Base-by-base conservation (phyloP, 2,329 filamentous ascomycete genomes). In the Trichoderma sp. region DNA sequence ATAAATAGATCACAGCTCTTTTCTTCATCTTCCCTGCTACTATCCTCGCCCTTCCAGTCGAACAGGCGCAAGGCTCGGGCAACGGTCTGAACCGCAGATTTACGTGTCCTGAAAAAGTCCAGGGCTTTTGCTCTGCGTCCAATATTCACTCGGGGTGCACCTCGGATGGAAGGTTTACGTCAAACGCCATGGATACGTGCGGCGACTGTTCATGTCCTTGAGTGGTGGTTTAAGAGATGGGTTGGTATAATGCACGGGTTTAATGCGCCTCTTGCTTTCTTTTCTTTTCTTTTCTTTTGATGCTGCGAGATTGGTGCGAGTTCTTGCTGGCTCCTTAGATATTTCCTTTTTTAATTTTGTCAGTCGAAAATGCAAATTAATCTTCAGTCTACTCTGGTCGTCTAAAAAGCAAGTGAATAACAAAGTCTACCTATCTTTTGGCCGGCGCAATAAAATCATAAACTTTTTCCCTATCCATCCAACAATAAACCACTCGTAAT, bases 61-160 rank as follows among this genome's bases (percentile, higher is more conserved):
- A 54, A 15, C 69, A 64, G 13, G 59, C 64, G 22, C 45, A 65
- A 27, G 32, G 58, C 60, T n/a, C 61, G 19, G 29, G 17, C 39
- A 53, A 34, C 56, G 56, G 71, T 60, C 17, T 50, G 25, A 66
- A 52, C 27, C 58, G 71, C 59, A 52, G 34, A 35, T 73, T 73
- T 67, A 45, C 10, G 52, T 73, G 72, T 39, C 67, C 64, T 6
- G 1, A 25, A 1, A 65, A 67, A 3, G 65, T 72, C 22, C 48
- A 72, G 19, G 67, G 57, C 25, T 73, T 71, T 60, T 74, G 72
- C 67, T 59, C 66, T 39, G 72, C 72, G 12, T 68, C 68, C 63
- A 74, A 74, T 53, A 58, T 73, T 27, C 53, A 70, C 48, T 70
- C 69, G 4, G 57, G 64, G 6, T 74, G 73, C 67, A 68, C 66